Evolutionary conservation across 768 basidiomycete genomes (phyloP), one percentile per base, ranked within the genome.

Genomic region (Suillus hirtellus): DNA sequence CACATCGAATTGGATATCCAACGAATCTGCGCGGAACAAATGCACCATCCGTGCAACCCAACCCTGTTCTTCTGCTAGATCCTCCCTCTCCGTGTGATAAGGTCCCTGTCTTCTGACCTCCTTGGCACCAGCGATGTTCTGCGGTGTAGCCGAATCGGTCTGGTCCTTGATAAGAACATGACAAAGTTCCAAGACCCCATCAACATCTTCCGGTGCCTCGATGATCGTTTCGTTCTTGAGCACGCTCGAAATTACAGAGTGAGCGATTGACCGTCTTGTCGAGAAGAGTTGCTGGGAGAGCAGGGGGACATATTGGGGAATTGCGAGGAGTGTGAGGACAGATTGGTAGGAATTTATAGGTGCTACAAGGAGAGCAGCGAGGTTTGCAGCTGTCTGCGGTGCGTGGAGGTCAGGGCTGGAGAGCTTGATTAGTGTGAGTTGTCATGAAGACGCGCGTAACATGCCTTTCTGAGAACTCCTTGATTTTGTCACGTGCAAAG

Each of bases 1-100:
- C 64, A 93, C 96, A 84, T 95, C 90, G 67, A 95, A 96, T 70
- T 99, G 97, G 15, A 89, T 85, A 68, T 85, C 90, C 66, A 98
- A 74, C 34, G 92, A 90, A 59, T 97, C 94, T 0, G 93, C 84
- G 24, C 89, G 81, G 86, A 99, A 97, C 38, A 99, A 75, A 80
- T 99, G 97, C 2, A 99, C 92, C 93, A 99, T 98, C 66, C 96
- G 81, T 46, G 97, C 96, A 17, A 98, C 87, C 97, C 97, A 99
- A 0, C 97, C 97, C 70, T 99, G 97, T 75, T 99, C 97, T 75
- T 99, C 97, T 0, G 95, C 96, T 80, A 95, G 83, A 71, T 99
- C 96, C 73, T 96, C 93, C 59, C 89, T 77, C 73, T 96, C 96
- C 59, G 84, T 69, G 35, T 80, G 78, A 67, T 87, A 84, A 11